Percentiles rank a stretch among this genome's conserved stretches.
Evolutionary conservation across 495 filamentous ascomycete genomes (phyloP).

Genomic region (Lasiosphaeria hispida): DNA sequence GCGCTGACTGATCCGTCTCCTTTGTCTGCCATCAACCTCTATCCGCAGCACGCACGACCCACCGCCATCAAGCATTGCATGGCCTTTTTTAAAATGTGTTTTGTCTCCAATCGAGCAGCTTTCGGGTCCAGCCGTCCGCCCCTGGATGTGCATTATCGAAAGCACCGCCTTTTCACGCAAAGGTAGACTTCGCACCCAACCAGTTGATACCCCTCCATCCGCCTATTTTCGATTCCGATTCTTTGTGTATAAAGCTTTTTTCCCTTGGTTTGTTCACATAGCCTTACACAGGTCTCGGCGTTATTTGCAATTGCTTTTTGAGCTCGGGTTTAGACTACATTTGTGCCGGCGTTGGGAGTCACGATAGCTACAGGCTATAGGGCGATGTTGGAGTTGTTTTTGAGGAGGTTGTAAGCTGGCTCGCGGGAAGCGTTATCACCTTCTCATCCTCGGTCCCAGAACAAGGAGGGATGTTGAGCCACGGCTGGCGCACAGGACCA

Average conservation of each 20-base stretch:
- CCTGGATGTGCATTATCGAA: no score
- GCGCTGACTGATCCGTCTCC: neutral
- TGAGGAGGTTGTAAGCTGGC: neutral
- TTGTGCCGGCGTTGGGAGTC: slow-evolving; percentile 10
- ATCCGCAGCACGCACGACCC: no score
- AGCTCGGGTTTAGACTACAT: slow-evolving; percentile 4
- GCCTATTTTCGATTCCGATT: neutral
- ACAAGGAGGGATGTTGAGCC: neutral
- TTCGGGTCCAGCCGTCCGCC: no score
- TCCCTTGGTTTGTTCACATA: neutral
- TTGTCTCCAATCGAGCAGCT: no score
- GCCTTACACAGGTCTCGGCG: slow-evolving; percentile 4
- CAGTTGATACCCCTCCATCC: neutral
- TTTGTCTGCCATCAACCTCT: neutral
- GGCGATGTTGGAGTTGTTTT: neutral
- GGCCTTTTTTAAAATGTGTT: no score
- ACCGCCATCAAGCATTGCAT: no score
- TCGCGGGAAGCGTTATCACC: neutral
- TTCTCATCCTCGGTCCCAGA: neutral
- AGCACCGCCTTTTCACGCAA: no score
- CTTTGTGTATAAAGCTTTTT: slow-evolving; percentile 3
- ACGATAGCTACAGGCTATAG: neutral
- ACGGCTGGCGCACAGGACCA: no score
- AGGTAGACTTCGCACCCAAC: no score
- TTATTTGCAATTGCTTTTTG: neutral